Conservation (phyloP, 2,329 filamentous ascomycete genomes). For the Penicillium sp. region DNA sequence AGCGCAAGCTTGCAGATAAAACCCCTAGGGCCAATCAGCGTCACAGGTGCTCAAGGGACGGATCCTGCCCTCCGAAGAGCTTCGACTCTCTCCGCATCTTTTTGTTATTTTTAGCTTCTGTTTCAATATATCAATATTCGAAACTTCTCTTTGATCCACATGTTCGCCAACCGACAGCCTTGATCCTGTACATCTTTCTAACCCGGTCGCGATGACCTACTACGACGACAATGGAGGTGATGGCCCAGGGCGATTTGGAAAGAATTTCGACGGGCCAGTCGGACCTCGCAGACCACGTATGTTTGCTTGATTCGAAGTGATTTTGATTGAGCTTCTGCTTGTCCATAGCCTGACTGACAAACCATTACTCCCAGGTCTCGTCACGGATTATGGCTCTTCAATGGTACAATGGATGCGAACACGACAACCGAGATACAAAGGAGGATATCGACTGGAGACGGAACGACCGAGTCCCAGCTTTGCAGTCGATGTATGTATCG, state of each 20-base stretch:
- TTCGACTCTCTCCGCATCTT: slow-evolving; percentile 13
- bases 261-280: slow-evolving; percentile 35
- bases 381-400: slow-evolving; percentile 90
- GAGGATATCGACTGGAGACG: slow-evolving; percentile 67
- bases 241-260: slow-evolving; percentile 30
- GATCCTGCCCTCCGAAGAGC: slow-evolving; percentile 12
- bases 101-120: not conserved
- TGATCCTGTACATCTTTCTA: slow-evolving; percentile 7
- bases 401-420: slow-evolving; percentile 89
- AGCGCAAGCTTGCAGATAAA: slow-evolving; percentile 12
- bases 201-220: slow-evolving; percentile 32
- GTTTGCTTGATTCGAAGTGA: slow-evolving; percentile 9
- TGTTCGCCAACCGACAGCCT: not conserved
- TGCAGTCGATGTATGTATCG: slow-evolving; percentile 70
- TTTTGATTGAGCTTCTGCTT: not conserved
- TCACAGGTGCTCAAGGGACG: slow-evolving; percentile 6
- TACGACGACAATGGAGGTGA: slow-evolving; percentile 42
- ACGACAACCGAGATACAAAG: slow-evolving; percentile 72
- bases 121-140: not conserved
- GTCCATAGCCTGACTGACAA: slow-evolving; percentile 16
- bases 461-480: slow-evolving; percentile 88
- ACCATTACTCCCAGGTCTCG: slow-evolving; percentile 60
- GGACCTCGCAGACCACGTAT: slow-evolving; percentile 44
- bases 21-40: slow-evolving; percentile 17
- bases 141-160: not conserved